Percentiles rank a stretch among this genome's conserved stretches.
Conservation (phyloP, 176 grass and related monocot species). For the Rhynchospora tenuis region DNA sequence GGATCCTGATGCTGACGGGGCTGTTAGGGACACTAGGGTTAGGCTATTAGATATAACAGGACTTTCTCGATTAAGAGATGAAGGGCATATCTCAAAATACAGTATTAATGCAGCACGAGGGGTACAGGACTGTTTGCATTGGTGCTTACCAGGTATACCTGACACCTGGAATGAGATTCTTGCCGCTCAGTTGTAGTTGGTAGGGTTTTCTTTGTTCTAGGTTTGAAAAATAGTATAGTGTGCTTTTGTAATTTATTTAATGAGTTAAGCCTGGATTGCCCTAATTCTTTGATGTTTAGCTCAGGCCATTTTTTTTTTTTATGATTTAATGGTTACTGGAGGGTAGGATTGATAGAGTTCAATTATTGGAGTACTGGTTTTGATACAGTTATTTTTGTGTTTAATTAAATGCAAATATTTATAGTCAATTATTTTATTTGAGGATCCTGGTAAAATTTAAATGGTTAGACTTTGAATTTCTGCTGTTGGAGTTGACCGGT, state of each 20-base stretch:
- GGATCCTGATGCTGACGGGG: constrained; percentile 48
- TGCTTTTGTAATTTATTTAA: constrained; percentile 11
- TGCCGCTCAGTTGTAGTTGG: constrained; percentile 52
- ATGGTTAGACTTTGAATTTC: background rate
- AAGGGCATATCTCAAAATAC: constrained; percentile 80
- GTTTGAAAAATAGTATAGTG: constrained; percentile 10
- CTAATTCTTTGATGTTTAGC: constrained; percentile 5
- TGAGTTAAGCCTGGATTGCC: background rate
- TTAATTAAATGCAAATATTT: background rate
- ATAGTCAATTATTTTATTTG: background rate
- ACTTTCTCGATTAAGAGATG: constrained; percentile 60
- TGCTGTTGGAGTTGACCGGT: background rate
- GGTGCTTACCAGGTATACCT: constrained; percentile 81
- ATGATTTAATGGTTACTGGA: background rate
- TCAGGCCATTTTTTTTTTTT: background rate
- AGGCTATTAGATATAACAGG: constrained; percentile 71
- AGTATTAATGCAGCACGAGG: constrained; percentile 57
- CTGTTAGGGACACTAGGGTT: constrained; percentile 54
- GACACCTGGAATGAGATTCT: constrained; percentile 92
- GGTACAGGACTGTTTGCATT: constrained; percentile 85
- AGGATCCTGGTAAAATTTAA: background rate
- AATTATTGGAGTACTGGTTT: background rate
- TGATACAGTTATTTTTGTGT: background rate
- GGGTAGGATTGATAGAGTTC: background rate
- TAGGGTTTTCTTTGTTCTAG: background rate